Base-by-base conservation (phyloP, 495 filamentous ascomycete species). In the Penicillium atrosanguineum region DNA sequence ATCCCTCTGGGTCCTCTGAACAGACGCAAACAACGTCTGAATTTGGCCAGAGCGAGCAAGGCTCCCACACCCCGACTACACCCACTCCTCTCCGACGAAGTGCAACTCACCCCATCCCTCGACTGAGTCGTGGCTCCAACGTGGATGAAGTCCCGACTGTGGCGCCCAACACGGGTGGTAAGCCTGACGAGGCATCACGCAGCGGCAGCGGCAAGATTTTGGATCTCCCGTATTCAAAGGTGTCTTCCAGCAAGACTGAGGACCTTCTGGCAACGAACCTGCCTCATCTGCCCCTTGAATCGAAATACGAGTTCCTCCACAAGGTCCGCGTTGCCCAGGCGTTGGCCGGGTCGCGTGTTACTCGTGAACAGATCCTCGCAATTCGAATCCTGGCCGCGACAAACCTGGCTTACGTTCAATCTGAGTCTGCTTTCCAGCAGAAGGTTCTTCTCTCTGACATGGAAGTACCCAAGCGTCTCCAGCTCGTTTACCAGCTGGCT, bases 401-500 rank as follows among this genome's bases (percentile, higher is more conserved):
- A 16, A 99, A 99, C 63, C 71, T 97, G 39, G 91, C 91, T 8
- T 97, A 95, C 68, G 85, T 97, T 48, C 84, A 91, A 60, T 78
- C 82, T 3, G 95, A 97, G 61, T 67, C 77, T 6, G 75, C 81
- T 8, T 96, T 97, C 63, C 79, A 89, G 42, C 84, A 91, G 56
- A 95, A 90, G 70, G 80, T 95, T 39, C 74, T 95, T 20, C 88
- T 88, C 62, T 87, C 88, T 60, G 95, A 99, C 61, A 83, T 83
- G 48, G 95, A 99, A 66, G 90, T 96, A 66, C 90, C 94, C 2
- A 86, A 93, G 47, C 83, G 89, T 51, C 83, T 92, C 48, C 95
- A 99, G 68, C 75, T 97, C 20, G 83, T 89, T 4, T 95, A 95
- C 64, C 95, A 99, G 60, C 83, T 97, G 28, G 88, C 87, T 20